Percentiles rank a stretch among this genome's conserved stretches.
phyloP scores from a whole-genome alignment of 305 asterid genomes.

The Andrographis paniculata region DNA sequence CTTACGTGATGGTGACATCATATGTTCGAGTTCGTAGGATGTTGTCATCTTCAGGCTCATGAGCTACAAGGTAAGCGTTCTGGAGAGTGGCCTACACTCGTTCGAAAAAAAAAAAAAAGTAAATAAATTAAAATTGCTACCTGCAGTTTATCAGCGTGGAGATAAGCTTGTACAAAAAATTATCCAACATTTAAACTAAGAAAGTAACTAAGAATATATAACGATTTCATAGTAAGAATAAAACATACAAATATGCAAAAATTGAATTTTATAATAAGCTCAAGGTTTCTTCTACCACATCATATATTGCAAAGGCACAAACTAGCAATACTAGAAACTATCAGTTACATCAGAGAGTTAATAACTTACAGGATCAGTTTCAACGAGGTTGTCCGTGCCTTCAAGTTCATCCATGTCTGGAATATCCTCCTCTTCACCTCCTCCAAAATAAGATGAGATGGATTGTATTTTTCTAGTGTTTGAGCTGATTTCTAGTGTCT shows the following conservation, averaged over 20 bases:
- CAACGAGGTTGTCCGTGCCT: conserved; percentile 68
- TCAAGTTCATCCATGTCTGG: conserved; percentile 89
- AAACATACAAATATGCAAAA: conserved; percentile 7
- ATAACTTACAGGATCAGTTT: conserved; percentile 72
- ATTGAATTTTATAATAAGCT: not conserved
- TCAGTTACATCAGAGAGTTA: conserved; percentile 7
- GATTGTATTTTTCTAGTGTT: conserved; percentile 57
- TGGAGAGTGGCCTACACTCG: conserved; percentile 58
- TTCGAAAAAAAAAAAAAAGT: too few relatives aligned
- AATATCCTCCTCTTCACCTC: conserved; percentile 84
- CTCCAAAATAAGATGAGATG: conserved; percentile 75
- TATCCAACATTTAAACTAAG: too few relatives aligned
- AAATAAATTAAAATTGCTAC: too few relatives aligned
- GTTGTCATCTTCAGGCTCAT: conserved; percentile 93
- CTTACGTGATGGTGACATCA: conserved; percentile 96
- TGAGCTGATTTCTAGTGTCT: conserved; percentile 63
- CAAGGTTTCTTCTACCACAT: conserved; percentile 3
- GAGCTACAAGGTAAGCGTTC: conserved; percentile 62
- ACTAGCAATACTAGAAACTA: not conserved
- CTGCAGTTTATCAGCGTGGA: too few relatives aligned
- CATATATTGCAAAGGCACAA: not conserved
- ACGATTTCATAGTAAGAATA: too few relatives aligned
- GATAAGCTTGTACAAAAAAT: too few relatives aligned
- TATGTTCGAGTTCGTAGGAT: conserved; percentile 88
- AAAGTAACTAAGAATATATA: too few relatives aligned